Base-by-base conservation (phyloP, 257 asterid genomes). In the Osmanthus fragrans region DNA sequence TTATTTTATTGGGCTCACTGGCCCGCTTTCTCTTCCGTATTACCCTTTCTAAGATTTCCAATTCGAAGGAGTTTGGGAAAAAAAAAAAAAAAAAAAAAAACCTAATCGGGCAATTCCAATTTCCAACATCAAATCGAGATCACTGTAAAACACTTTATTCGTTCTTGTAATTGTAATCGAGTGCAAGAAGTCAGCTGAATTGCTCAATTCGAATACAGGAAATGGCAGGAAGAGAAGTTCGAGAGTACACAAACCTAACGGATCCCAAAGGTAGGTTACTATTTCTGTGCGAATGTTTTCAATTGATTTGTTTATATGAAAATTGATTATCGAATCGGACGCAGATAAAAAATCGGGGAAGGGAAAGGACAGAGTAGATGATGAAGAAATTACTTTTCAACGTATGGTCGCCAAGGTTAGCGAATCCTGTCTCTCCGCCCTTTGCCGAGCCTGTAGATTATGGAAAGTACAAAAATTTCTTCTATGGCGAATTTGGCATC, bases 401-500 rank as follows among this genome's bases (percentile, higher is more conserved):
- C 97, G 97, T 71, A 95, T 93, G 98, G 99, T 95, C 67, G 87
- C 98, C 85, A 95, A 95, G 99, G 98, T 95, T 93, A 91, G 92
- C 85, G 88, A 88, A 83, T 84, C 85, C 87, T 81, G 87, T 80
- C 87, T 87, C 87, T 79, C 88, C 80, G 45, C 71, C 63, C 18
- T 65, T 11, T 23, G 27, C 23, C 37, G 67, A 73, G 70, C 32
- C 73, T 45, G 69, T 39, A 75, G 73, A 32, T 74, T 11, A 56
- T 74, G 27, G 65, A 56, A 12, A 39, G 18, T 23, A 25, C 21
- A 49, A 21, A 13, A 18, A 51, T 18, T 23, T 5, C 7, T 56
- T 30, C n/a, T 58, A 30, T 63, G 16, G 47, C 4, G 23, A 64
- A 73, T n/a, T 47, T 77, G 39, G 58, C 27, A 23, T 51, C 33